Base-by-base conservation (phyloP, 441 rosid species). In the Populus trichocarpa region DNA sequence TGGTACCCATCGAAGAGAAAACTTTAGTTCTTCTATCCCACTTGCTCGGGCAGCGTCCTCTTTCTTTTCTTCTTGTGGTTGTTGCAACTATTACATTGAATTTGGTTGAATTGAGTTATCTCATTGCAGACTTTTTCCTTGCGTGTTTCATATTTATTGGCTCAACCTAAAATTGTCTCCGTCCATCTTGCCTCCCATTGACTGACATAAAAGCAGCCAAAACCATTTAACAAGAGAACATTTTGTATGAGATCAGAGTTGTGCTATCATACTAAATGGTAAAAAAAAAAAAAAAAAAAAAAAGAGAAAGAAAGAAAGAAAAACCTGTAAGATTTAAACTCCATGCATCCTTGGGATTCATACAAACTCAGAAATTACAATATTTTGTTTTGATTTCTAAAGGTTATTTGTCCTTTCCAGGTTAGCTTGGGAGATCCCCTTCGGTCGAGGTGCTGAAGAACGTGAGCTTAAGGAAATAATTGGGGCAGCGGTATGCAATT, bases 371-470 rank as follows among this genome's bases (percentile, higher is more conserved):
- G 36, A 35, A 35, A 35, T 16, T 69, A 22, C 33, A 53, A 2
- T 40, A 33, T n/a, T 13, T 5, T 46, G 14, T 7, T 6, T 8
- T 57, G 59, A 46, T 28, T 70, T 25, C 73, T 71, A 42, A 26
- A 42, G 7, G 20, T 33, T 42, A 22, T 61, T 77, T 50, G 61
- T 46, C 83, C 11, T 78, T 82, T 73, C 68, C 88, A 93, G 99
- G 98, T 95, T 80, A 91, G 97, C 87, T 83, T 95, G 76, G 91
- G 98, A 82, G 98, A 93, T 83, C 97, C 99, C 28, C 90, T 93
- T 73, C 95, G n/a, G 96, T 67, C 71, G 80, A 26, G 93, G 97
- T 78, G 96, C 89, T 73, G 87, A 87, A 68, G 97, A 92, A 26
- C 84, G 86, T 30, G 87, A 82, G 36, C 91, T 95, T 28, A 87